Evolutionary conservation across 768 basidiomycete genomes (phyloP).

Genomic region (Asterophora parasitica): DNA sequence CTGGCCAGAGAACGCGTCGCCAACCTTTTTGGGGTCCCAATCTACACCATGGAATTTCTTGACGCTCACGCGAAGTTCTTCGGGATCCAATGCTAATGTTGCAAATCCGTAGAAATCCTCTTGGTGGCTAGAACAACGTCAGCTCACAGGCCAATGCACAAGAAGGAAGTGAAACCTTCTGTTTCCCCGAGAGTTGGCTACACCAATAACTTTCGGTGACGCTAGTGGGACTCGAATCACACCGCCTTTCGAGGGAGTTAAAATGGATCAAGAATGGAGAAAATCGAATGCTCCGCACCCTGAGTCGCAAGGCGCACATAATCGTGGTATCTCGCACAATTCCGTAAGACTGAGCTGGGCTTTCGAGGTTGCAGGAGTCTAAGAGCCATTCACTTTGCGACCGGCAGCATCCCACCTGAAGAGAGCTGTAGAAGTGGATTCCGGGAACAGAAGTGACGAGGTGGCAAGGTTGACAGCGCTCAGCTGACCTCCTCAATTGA

Average conservation of each 20-base stretch:
- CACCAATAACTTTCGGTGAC: constrained; percentile 75
- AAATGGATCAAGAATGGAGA: neutral
- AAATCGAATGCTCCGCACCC: constrained; percentile 19
- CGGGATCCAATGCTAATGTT: constrained; percentile 68
- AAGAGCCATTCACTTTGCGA: constrained; percentile 23
- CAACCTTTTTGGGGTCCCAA: constrained; percentile 63
- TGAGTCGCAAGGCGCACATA: constrained; percentile 54
- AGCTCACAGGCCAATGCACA: constrained; percentile 1
- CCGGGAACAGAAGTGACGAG: neutral
- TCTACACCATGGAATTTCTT: constrained; percentile 57
- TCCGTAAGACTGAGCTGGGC: constrained; percentile 13
- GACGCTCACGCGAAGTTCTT: constrained; percentile 64
- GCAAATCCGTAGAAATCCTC: constrained; percentile 83
- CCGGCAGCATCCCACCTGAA: constrained; percentile 19
- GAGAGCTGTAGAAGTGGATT: neutral
- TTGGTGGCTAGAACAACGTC: constrained; percentile 58
- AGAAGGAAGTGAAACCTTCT: constrained; percentile 43
- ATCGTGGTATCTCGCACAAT: constrained; percentile 53
- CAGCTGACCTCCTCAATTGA: neutral
- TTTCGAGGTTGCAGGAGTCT: constrained; percentile 18
- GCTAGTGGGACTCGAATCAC: constrained; percentile 63
- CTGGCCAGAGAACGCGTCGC: constrained; percentile 60
- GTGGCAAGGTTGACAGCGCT: neutral
- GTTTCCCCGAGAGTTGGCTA: constrained; percentile 71
- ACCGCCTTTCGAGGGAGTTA: constrained; percentile 42